Conservation (phyloP, 2,329 filamentous ascomycete species). For the Aspergillus uvarum region DNA sequence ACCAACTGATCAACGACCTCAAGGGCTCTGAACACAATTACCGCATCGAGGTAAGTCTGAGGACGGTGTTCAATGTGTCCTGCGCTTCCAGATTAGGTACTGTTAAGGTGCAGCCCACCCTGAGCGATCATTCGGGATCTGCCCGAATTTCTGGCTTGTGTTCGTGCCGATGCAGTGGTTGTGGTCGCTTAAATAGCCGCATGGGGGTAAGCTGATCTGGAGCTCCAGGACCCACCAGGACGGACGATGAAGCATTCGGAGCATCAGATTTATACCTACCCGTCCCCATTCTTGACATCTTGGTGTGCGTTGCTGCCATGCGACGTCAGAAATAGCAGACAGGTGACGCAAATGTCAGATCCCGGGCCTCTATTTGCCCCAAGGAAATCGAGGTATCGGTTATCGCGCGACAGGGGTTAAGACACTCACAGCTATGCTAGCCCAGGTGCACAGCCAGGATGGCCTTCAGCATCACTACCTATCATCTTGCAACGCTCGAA, state of each 20-base stretch:
- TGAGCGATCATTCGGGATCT: background rate
- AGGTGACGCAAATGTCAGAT: background rate
- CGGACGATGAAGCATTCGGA: background rate
- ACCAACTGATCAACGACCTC: background rate
- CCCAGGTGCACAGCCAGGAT: background rate
- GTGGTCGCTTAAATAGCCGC: background rate
- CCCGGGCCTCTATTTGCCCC: background rate
- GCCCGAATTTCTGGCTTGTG: background rate
- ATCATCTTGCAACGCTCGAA: background rate
- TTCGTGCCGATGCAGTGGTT: background rate
- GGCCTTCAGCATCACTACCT: background rate
- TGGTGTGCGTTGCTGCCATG: background rate
- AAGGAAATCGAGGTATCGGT: no score
- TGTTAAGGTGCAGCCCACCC: background rate
- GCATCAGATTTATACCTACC: background rate
- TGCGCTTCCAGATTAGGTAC: background rate
- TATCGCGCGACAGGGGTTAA: background rate
- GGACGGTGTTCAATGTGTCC: background rate
- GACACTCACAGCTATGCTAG: background rate
- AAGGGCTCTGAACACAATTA: background rate
- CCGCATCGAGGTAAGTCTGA: background rate
- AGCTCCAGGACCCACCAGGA: background rate
- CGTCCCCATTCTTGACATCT: background rate
- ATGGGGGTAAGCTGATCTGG: background rate
- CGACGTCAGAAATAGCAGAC: background rate